A percentile compares a stretch with the other conserved stretches of the same genome.
These are phyloP conservation scores for Mycosphaerella sp. DNA, from an alignment of 2,329 filamentous ascomycete species.

Conservation along the genomic window DNA sequence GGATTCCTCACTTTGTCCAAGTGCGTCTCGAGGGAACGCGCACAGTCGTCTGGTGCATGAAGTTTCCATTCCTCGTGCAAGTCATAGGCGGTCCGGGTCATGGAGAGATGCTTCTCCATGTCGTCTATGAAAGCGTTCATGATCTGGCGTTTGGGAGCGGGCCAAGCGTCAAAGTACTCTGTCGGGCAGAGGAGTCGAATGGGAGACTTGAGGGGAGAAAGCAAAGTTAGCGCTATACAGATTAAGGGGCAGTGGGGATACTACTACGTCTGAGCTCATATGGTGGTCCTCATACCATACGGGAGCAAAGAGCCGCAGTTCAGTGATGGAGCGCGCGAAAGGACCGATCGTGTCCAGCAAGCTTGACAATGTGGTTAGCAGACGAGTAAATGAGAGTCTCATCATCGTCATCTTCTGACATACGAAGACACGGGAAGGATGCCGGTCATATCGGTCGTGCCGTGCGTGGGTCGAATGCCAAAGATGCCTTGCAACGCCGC, in stretches of 20 bases:
- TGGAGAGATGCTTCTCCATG: neutral
- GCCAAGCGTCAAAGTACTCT: neutral
- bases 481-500: neutral
- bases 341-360: neutral
- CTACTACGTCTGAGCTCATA: too few species aligned
- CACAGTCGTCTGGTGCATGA: neutral
- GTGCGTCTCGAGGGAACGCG: neutral
- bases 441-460: neutral
- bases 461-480: neutral
- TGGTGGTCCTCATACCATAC: neutral
- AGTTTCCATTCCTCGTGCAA: neutral
- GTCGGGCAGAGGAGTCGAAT: neutral
- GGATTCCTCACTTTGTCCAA: too few species aligned
- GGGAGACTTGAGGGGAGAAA: neutral
- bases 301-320: neutral
- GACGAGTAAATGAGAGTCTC: too few species aligned
- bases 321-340: neutral
- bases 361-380: neutral
- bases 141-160: neutral
- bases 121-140: neutral
- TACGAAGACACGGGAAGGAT: neutral
- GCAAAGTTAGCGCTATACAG: neutral
- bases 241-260: too few species aligned
- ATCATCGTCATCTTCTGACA: neutral
- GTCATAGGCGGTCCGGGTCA: neutral